Conservation (phyloP, 768 basidiomycete genomes). For the Coprinellus micaceus region DNA sequence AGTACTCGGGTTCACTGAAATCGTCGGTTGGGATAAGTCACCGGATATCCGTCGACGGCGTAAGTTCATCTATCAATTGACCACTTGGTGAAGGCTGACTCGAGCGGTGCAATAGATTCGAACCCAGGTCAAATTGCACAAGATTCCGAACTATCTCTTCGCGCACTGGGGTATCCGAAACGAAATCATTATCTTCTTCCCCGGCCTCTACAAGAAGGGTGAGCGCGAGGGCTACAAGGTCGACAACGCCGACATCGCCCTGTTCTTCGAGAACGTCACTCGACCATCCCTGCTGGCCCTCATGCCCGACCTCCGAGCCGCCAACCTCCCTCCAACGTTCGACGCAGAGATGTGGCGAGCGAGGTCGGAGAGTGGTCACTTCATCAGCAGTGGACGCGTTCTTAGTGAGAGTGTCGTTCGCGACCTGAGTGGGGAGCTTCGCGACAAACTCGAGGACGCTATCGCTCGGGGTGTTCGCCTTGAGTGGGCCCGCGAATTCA, state of each 20-base stretch:
- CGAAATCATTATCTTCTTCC: conserved; percentile 20
- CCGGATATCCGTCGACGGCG: neutral
- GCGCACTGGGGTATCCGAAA: neutral
- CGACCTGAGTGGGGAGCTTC: conserved; percentile 15
- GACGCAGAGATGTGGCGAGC: conserved; percentile 21
- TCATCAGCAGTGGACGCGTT: conserved; percentile 17
- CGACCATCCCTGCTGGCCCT: conserved; percentile 19
- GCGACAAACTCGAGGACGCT: neutral
- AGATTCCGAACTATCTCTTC: neutral
- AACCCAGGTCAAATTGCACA: neutral
- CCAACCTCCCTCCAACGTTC: conserved; percentile 25
- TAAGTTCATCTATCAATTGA: neutral
- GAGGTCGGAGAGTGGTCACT: conserved; percentile 10
- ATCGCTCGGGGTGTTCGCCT: neutral
- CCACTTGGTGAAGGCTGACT: neutral
- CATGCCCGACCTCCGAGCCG: neutral
- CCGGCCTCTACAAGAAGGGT: conserved; percentile 15
- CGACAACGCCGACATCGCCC: conserved; percentile 9
- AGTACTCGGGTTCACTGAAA: neutral
- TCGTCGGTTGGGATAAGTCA: neutral
- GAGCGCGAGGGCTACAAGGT: neutral
- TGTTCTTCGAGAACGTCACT: conserved; percentile 23
- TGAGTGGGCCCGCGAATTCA: conserved; percentile 17
- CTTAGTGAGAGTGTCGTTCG: conserved; percentile 8
- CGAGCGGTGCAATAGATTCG: neutral